Percentiles rank a stretch among this genome's conserved stretches.
Conservation (phyloP, 495 filamentous ascomycete genomes). For the Xylaria flabelliformis region DNA sequence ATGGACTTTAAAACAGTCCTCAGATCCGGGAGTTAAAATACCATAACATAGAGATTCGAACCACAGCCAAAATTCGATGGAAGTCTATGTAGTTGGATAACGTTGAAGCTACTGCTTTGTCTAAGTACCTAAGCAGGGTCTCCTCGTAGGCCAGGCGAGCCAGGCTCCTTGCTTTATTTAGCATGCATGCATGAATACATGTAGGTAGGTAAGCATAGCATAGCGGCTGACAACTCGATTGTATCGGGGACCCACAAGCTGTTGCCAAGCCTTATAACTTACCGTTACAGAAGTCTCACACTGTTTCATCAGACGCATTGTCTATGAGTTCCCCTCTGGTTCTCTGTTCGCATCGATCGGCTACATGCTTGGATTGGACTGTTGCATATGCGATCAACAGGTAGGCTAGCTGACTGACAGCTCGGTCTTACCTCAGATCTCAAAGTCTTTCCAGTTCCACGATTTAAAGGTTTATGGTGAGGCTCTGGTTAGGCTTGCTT, state of each 20-base stretch:
- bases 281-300: not conserved
- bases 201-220: not conserved
- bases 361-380: not conserved
- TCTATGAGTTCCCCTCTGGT: not conserved
- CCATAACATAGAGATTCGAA: not conserved
- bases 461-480: no score
- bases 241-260: slow-evolving; percentile 4
- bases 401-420: not conserved
- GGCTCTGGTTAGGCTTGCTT: no score
- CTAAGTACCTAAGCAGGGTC: no score
- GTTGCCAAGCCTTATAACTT: not conserved
- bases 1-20: not conserved
- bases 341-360: not conserved
- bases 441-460: not conserved
- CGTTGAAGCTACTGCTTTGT: not conserved
- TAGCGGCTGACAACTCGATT: slow-evolving; percentile 7
- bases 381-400: not conserved
- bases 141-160: not conserved
- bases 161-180: slow-evolving; percentile 13
- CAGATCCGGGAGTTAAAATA: not conserved
- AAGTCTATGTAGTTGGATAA: not conserved
- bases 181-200: not conserved
- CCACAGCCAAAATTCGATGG: not conserved
- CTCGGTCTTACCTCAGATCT: not conserved
- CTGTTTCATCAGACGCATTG: slow-evolving; percentile 6